phyloP scores from a whole-genome alignment of 371 early-diverging fungal species.

The Mycotypha africana region DNA sequence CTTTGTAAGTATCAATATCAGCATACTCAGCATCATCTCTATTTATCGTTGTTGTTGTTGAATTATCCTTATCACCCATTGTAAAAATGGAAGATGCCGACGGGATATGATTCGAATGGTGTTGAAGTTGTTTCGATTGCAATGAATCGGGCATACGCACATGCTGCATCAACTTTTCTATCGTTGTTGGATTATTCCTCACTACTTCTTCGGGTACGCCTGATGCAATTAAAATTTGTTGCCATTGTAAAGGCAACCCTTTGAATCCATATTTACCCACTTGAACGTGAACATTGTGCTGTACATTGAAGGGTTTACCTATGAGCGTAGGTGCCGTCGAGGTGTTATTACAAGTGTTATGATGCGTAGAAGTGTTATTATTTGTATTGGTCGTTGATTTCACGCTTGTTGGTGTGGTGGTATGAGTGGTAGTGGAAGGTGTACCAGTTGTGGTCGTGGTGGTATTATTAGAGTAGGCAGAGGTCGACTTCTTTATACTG shows the following conservation, averaged over 20 bases:
- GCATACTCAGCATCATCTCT: conserved; percentile 3
- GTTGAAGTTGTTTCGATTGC: conserved; percentile 15
- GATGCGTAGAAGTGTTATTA: no score
- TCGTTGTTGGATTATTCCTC: conserved; percentile 46
- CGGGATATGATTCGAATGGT: neutral
- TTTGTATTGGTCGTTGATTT: no score
- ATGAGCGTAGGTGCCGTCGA: conserved; percentile 30
- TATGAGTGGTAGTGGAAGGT: no score
- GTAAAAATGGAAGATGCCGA: conserved; percentile 4
- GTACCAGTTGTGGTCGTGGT: no score
- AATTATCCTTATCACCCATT: neutral
- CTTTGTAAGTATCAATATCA: neutral
- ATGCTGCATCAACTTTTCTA: conserved; percentile 49
- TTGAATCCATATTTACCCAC: conserved; percentile 46
- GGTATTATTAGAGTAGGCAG: no score
- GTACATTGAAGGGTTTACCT: conserved; percentile 59
- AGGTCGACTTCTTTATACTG: no score
- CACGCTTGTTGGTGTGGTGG: no score
- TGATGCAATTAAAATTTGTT: conserved; percentile 44
- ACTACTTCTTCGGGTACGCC: conserved; percentile 55
- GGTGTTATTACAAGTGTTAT: no score
- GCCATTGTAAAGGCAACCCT: conserved; percentile 58
- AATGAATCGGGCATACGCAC: conserved; percentile 48
- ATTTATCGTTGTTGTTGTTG: no score
- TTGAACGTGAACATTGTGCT: conserved; percentile 59